Conservation (phyloP, 768 basidiomycete genomes). For the Amanita pallidorosea region DNA sequence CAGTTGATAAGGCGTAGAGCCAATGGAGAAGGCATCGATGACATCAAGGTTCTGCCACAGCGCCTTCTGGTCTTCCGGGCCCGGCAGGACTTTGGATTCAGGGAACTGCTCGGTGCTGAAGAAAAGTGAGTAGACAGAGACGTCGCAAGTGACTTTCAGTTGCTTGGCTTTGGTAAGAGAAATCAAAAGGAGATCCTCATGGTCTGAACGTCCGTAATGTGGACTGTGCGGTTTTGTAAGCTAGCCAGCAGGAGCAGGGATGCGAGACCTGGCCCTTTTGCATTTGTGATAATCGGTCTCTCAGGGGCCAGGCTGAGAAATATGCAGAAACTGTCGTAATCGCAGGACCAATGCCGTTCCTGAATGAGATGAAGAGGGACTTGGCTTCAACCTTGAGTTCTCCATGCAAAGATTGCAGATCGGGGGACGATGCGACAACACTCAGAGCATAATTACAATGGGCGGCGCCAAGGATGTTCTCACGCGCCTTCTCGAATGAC, state of each 20-base stretch:
- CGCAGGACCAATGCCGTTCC: constrained; percentile 33
- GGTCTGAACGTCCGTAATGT: constrained; percentile 84
- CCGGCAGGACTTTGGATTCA: constrained; percentile 52
- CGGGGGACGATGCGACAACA: constrained; percentile 62
- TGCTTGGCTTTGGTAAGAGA: constrained; percentile 90
- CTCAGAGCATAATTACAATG: constrained; percentile 86
- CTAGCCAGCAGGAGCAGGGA: constrained; percentile 92
- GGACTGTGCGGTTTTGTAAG: constrained; percentile 78
- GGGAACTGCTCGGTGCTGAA: constrained; percentile 73
- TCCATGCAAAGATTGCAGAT: constrained; percentile 55
- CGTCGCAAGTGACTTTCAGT: constrained; percentile 93
- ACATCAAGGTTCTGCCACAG: constrained; percentile 78
- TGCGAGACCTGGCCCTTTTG: constrained; percentile 84
- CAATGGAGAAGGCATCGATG: constrained; percentile 89
- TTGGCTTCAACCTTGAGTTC: constrained; percentile 74
- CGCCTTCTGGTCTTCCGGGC: constrained; percentile 63
- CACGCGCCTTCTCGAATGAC: constrained; percentile 59
- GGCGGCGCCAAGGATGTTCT: constrained; percentile 50
- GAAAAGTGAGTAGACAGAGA: constrained; percentile 86
- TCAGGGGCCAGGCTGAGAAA: constrained; percentile 87
- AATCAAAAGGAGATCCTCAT: constrained; percentile 84
- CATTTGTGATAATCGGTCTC: constrained; percentile 92
- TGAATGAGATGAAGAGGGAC: constrained; percentile 78
- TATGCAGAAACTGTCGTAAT: constrained; percentile 75
- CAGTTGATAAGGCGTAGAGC: constrained; percentile 71